A percentile compares a stretch with the other conserved stretches of the same genome.
Conservation (phyloP, 2,329 filamentous ascomycete species). For the Aspergillus floridensis region DNA sequence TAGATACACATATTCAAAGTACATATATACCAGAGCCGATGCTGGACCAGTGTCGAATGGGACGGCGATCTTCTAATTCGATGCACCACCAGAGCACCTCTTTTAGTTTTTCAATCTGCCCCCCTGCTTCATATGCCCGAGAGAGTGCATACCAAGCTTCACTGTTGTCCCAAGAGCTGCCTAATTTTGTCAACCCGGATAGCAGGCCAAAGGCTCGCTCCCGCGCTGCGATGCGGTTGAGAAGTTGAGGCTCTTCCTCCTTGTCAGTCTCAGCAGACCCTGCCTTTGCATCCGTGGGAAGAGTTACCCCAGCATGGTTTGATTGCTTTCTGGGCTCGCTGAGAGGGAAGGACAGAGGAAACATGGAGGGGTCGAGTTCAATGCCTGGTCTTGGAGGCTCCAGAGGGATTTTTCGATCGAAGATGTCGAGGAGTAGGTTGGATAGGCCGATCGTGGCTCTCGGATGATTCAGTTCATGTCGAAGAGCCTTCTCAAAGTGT, state of each 20-base stretch:
- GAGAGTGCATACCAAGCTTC: conserved; percentile 93
- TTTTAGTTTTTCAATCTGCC: conserved; percentile 82
- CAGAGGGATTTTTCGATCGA: conserved; percentile 52
- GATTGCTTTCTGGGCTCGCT: conserved; percentile 9
- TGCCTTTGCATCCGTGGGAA: background rate
- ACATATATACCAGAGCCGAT: conserved; percentile 67
- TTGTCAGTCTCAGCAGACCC: background rate
- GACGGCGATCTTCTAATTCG: conserved; percentile 82
- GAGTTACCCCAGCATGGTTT: background rate
- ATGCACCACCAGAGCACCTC: conserved; percentile 97
- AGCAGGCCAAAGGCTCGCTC: conserved; percentile 86
- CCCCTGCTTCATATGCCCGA: conserved; percentile 81
- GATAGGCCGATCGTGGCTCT: conserved; percentile 77
- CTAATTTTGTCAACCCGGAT: conserved; percentile 77
- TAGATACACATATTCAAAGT: conserved; percentile 39
- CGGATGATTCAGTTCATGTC: conserved; percentile 75
- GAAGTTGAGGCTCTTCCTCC: conserved; percentile 61
- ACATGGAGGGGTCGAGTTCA: conserved; percentile 26
- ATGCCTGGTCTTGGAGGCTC: conserved; percentile 33
- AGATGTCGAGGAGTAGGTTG: conserved; percentile 82
- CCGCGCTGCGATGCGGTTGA: conserved; percentile 82
- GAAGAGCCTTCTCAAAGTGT: conserved; percentile 78
- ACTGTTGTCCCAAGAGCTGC: conserved; percentile 82
- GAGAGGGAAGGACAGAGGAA: conserved; percentile 23
- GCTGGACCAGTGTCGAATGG: conserved; percentile 74